A percentile compares a stretch with the other conserved stretches of the same genome.
Evolutionary conservation across 2,329 filamentous ascomycete species (phyloP).

Genomic region (Uncinocarpus reesii): DNA sequence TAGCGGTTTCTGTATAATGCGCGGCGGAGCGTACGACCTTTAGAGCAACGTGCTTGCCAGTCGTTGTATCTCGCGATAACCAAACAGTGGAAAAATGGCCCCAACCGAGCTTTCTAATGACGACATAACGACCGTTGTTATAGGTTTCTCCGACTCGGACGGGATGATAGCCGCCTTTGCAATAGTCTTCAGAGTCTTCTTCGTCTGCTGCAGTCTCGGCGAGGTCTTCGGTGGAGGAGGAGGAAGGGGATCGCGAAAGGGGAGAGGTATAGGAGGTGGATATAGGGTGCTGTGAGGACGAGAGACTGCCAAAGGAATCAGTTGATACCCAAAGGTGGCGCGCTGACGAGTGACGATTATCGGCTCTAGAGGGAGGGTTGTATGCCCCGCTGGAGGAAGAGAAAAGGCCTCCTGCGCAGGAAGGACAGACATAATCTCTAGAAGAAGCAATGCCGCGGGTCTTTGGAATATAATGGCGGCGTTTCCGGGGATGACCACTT

Average conservation of each 20-base stretch:
- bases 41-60: conserved; percentile 86
- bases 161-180: conserved; percentile 96
- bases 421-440: too few relatives aligned
- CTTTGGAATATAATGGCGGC: too few relatives aligned
- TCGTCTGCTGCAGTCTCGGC: conserved; percentile 92
- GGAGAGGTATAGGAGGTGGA: conserved; percentile 24
- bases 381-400: neutral
- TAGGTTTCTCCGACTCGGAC: conserved; percentile 91
- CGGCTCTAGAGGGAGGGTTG: neutral
- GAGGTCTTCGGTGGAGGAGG: conserved; percentile 69
- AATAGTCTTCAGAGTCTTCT: conserved; percentile 98
- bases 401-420: too few relatives aligned
- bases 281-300: neutral
- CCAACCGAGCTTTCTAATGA: conserved; percentile 94
- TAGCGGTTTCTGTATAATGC: conserved; percentile 96
- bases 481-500: too few relatives aligned
- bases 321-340: neutral
- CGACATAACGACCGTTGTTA: conserved; percentile 93
- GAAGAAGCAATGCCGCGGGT: too few relatives aligned
- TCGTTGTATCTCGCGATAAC: conserved; percentile 71
- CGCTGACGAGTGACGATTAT: neutral
- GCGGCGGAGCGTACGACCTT: conserved; percentile 96
- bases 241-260: conserved; percentile 59
- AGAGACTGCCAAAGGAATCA: neutral
- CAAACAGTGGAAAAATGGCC: conserved; percentile 98